phyloP scores from a whole-genome alignment of 2,329 filamentous ascomycete species.

The Aureobasidium leucospermi region DNA sequence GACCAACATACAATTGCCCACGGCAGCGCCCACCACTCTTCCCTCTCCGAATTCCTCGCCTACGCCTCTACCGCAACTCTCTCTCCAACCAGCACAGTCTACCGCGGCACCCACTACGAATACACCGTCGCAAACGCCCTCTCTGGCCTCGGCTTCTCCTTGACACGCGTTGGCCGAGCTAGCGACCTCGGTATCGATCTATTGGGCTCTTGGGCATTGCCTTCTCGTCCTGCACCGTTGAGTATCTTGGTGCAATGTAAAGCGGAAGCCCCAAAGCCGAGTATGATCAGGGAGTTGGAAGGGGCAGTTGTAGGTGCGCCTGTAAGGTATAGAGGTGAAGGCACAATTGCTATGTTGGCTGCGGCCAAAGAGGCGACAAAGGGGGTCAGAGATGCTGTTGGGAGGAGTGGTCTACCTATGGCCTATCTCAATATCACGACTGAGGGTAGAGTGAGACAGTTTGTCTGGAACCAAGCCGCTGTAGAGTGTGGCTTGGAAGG shows the following conservation, averaged over 20 bases:
- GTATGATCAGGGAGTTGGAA: slow-evolving; percentile 65
- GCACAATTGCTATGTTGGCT: slow-evolving; percentile 65
- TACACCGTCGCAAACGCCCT: slow-evolving; percentile 58
- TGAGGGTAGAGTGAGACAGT: slow-evolving; percentile 55
- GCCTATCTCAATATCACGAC: slow-evolving; percentile 58
- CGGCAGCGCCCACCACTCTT: slow-evolving; percentile 47
- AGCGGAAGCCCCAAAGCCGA: slow-evolving; percentile 45
- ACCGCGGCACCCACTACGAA: slow-evolving; percentile 69
- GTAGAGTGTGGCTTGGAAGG: slow-evolving; percentile 57
- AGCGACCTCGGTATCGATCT: slow-evolving; percentile 69
- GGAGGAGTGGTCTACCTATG: slow-evolving; percentile 61
- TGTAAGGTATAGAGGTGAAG: slow-evolving; percentile 58
- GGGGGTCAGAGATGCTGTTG: slow-evolving; percentile 67
- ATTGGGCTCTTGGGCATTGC: slow-evolving; percentile 61
- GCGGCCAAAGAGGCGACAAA: slow-evolving; percentile 64
- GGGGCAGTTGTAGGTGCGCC: slow-evolving; percentile 71
- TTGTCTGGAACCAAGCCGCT: slow-evolving; percentile 65
- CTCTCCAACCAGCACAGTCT: slow-evolving; percentile 51
- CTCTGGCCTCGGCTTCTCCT: slow-evolving; percentile 53
- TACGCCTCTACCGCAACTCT: slow-evolving; percentile 55
- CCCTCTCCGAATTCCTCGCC: slow-evolving; percentile 57
- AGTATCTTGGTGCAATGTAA: slow-evolving; percentile 62
- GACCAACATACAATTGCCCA: slow-evolving; percentile 15
- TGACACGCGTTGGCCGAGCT: slow-evolving; percentile 58
- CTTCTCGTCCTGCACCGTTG: slow-evolving; percentile 27